Base-by-base conservation (phyloP, 352 stramenopile genomes). In the Phytopythium kandeliae region DNA sequence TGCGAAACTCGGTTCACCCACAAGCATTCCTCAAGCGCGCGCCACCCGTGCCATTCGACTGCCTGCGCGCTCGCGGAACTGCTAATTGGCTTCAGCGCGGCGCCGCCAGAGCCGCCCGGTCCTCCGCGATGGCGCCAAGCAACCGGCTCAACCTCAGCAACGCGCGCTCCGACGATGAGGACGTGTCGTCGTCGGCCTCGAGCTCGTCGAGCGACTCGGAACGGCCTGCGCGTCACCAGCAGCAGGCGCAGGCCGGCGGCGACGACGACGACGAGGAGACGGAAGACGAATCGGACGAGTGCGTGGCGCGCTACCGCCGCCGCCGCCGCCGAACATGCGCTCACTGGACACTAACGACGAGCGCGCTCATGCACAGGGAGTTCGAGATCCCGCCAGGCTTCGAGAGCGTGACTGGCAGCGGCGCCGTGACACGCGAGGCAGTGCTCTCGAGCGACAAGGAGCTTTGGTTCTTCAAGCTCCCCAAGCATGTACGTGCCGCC, bases 401-500 rank as follows among this genome's bases (percentile, higher is more conserved):
- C 38, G 70, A 89, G 50, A 63, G 63, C 37, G 71, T 92, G 36
- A 69, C 78, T 16, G 76, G 74, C 49, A 86, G 74, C 55, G 64
- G 63, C 6, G 59, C 69, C 4, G 61, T 89, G 38, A 86, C 77
- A 17, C 75, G 74, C 21, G 78, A 89, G 61, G 60, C 66, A 0
- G 67, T 89, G 43, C 63, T 89, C 16, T 65, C 69, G 3, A 69
- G 74, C n/a, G 76, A 88, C 54, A 81, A 89, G 60, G 80, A 92
- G 55, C 71, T 92, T n/a, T 92, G 80, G 80, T 85, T 92, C 51
- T 89, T 92, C 54, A 89, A 87, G 62, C 72, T 92, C 22, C 80
- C 80, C 34, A 92, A 89, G 61, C 60, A 86, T 49, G 80, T 91
- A 70, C 46, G 80, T 84, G 1, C 0, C 45, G 22, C 3, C 26